Evolutionary conservation across 495 filamentous ascomycete species (phyloP).

Genomic region (Aspergillus cavernicola): DNA sequence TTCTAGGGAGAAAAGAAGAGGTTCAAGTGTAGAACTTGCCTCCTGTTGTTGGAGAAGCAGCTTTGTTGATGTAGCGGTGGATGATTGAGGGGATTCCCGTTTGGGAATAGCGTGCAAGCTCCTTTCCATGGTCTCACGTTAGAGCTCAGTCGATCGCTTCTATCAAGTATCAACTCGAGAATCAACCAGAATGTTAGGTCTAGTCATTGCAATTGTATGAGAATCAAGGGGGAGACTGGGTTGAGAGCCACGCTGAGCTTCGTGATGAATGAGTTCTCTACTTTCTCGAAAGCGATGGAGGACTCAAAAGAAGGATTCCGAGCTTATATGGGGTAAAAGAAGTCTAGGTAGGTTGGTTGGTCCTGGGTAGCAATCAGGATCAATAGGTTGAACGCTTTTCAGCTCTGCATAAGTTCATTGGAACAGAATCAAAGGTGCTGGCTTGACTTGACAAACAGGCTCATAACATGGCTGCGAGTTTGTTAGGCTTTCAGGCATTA

Average conservation of each 20-base stretch:
- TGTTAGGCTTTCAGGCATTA: conserved; percentile 4
- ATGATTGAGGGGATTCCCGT: conserved; percentile 11
- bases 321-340: too few species aligned
- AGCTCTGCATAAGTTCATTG: not conserved
- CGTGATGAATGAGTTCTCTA: too few species aligned
- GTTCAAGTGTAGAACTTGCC: not conserved
- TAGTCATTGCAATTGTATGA: too few species aligned
- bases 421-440: not conserved
- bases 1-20: not conserved
- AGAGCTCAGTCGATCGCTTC: too few species aligned
- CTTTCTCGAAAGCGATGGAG: too few species aligned
- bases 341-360: too few species aligned
- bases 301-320: too few species aligned
- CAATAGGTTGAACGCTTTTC: not conserved
- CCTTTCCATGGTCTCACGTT: not conserved
- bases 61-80: conserved; percentile 15
- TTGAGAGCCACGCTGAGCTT: too few species aligned
- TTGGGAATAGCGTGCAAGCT: not conserved
- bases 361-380: too few species aligned
- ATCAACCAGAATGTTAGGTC: too few species aligned
- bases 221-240: too few species aligned
- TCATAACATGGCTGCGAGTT: not conserved
- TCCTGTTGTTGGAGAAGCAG: conserved; percentile 1
- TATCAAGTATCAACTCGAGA: too few species aligned
- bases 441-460: not conserved